Evolutionary conservation across 1,284 basidiomycete species (phyloP), one percentile per base, ranked within the genome.

Genomic region (Leccinum subfulvum): DNA sequence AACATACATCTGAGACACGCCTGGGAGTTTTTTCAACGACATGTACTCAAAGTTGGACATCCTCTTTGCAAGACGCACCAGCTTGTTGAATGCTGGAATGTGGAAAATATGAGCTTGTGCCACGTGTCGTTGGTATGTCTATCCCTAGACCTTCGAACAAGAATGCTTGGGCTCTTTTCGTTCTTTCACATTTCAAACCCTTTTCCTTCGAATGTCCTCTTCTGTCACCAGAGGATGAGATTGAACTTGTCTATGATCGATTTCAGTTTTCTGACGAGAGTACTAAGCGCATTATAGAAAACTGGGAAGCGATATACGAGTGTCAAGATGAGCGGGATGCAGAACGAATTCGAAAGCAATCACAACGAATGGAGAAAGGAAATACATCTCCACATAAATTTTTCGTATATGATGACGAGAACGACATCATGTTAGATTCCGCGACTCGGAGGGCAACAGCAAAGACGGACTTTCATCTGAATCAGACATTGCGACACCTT

Each of bases 161-260:
- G 11, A 13, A 5, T 1, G 11, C 23, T 51, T 74, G 69, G 64
- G 3, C 52, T 0, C 3, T 70, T 1, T 76, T 75, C 49, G 51
- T 53, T 7, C 28, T 75, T 1, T 58, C 55, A 0, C 73, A 73
- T 47, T 76, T 75, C 57, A 69, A 72, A 13, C 71, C 75, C 0
- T 76, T 73, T 13, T 59, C 56, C 28, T 28, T 18, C 16, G 49
- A 58, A 26, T 0, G 2, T 2, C 35, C 53, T 7, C 47, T 65
- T 3, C 1, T 60, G 2, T 14, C 2, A 4, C 51, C 28, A 53
- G 23, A 21, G 2, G 23, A 60, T 3, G 16, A 26, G 7, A 4
- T 6, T 16, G 21, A 16, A 16, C 6, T 4, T 1, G 11, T 52
- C 7, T 57, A 51, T 9, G 18, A 57, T 1, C 5, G 4, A 11